phyloP scores from a whole-genome alignment of 2,329 filamentous ascomycete species.

The Cryphonectria radicalis region DNA sequence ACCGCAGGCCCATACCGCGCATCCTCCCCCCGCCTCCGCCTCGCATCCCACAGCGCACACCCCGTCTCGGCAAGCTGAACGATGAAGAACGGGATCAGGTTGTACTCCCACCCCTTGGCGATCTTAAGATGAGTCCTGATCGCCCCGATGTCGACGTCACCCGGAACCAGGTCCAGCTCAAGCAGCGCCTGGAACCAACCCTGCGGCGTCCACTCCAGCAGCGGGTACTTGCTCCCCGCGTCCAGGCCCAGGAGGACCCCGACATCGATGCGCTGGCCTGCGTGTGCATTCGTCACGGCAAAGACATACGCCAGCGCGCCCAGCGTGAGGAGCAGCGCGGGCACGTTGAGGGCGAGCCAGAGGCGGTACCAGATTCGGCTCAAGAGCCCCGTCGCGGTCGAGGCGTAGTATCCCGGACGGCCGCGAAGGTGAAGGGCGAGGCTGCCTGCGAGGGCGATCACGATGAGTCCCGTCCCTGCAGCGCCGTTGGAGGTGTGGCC shows the following conservation, averaged over 20 bases:
- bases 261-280: slow-evolving; percentile 40
- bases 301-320: slow-evolving; percentile 45
- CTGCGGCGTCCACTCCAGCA: slow-evolving; percentile 44
- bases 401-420: slow-evolving; percentile 33
- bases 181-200: slow-evolving; percentile 45
- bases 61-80: slow-evolving; percentile 26
- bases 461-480: slow-evolving; percentile 42
- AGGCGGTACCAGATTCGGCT: slow-evolving; percentile 37
- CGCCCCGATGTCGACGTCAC: slow-evolving; percentile 8
- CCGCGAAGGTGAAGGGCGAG: slow-evolving; percentile 38
- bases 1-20: background rate
- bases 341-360: slow-evolving; percentile 42
- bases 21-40: slow-evolving; percentile 11
- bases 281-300: slow-evolving; percentile 37
- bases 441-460: slow-evolving; percentile 41
- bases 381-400: slow-evolving; percentile 20
- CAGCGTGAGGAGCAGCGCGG: slow-evolving; percentile 42
- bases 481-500: slow-evolving; percentile 49
- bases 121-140: slow-evolving; percentile 15
- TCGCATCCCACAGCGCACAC: slow-evolving; percentile 20
- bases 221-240: slow-evolving; percentile 37
- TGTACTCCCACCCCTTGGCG: slow-evolving; percentile 27
- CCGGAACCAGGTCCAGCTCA: slow-evolving; percentile 36
- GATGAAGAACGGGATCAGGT: slow-evolving; percentile 29
- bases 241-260: slow-evolving; percentile 31